Evolutionary conservation across 2,329 filamentous ascomycete genomes (phyloP).

Genomic region (Stachybotrys chartarum): DNA sequence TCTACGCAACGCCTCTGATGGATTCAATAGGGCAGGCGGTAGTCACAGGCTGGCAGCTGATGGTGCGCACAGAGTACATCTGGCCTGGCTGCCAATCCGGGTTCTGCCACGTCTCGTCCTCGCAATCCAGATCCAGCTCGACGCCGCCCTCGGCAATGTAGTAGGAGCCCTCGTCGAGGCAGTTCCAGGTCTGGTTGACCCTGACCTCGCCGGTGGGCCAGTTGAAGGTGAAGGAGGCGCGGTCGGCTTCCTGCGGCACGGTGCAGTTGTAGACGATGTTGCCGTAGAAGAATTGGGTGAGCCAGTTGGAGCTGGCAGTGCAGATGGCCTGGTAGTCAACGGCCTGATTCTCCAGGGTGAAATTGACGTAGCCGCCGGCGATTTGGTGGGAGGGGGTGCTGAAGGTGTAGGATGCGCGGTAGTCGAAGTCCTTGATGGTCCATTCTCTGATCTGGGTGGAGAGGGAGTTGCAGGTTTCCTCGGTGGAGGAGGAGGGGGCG

Average conservation of each 20-base stretch:
- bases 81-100: constrained; percentile 21
- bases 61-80: constrained; percentile 20
- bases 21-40: constrained; percentile 15
- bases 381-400: constrained; percentile 44
- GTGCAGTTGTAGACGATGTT: constrained; percentile 35
- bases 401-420: constrained; percentile 41
- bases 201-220: constrained; percentile 25
- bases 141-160: constrained; percentile 19
- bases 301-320: constrained; percentile 31
- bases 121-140: constrained; percentile 20
- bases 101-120: constrained; percentile 18
- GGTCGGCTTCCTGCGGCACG: constrained; percentile 15
- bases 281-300: constrained; percentile 44
- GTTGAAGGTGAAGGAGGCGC: constrained; percentile 35
- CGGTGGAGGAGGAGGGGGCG: constrained; percentile 1
- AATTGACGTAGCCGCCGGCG: constrained; percentile 37
- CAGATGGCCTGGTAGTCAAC: constrained; percentile 30
- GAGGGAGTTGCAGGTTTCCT: constrained; percentile 25
- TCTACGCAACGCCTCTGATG: constrained; percentile 17
- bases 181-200: constrained; percentile 44
- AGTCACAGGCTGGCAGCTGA: constrained; percentile 19
- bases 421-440: constrained; percentile 37
- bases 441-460: constrained; percentile 21
- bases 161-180: constrained; percentile 28
- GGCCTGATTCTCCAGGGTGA: constrained; percentile 41